A percentile compares a stretch with the other conserved stretches of the same genome.
These are phyloP conservation scores for Fusarium globosum DNA, from an alignment of 2,329 filamentous ascomycete genomes.

Conservation along the genomic window DNA sequence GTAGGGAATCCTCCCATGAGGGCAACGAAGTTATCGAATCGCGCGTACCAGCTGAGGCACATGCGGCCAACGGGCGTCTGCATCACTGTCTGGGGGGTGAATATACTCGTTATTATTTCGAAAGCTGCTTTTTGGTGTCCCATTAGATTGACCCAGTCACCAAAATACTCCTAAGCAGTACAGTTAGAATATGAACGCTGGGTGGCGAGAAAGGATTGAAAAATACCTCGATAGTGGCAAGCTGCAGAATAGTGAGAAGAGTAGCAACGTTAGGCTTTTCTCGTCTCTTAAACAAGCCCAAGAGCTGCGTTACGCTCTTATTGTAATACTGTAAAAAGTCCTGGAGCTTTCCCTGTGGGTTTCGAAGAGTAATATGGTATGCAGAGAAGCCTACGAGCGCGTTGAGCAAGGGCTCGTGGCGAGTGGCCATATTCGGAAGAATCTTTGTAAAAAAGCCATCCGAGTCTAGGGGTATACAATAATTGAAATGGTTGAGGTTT, in stretches of 20 bases:
- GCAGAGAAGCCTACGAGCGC: constrained; percentile 89
- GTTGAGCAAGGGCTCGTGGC: constrained; percentile 83
- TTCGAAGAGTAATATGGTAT: constrained; percentile 81
- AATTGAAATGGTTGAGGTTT: constrained; percentile 84
- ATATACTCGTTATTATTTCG: constrained; percentile 81
- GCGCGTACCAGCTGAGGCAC: constrained; percentile 87
- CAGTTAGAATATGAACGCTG: constrained; percentile 20
- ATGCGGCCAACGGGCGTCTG: constrained; percentile 76
- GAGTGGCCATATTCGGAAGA: constrained; percentile 77
- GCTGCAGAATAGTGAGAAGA: constrained; percentile 86
- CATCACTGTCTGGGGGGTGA: constrained; percentile 79
- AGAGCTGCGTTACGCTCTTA: constrained; percentile 81
- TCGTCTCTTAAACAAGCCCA: constrained; percentile 75
- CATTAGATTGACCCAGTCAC: constrained; percentile 94
- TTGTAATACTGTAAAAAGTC: constrained; percentile 93
- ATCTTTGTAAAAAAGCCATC: constrained; percentile 78
- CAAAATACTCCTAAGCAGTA: constrained; percentile 80
- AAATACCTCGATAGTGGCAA: constrained; percentile 89
- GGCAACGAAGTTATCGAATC: constrained; percentile 87
- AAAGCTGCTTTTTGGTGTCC: constrained; percentile 92
- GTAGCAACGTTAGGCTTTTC: constrained; percentile 79
- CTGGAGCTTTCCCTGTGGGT: constrained; percentile 77
- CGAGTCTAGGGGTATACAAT: constrained; percentile 78
- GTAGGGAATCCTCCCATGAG: constrained; percentile 84
- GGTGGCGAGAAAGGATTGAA: constrained; percentile 4